Base-by-base conservation (phyloP, 2,329 filamentous ascomycete species). In the Nemania sp. region DNA sequence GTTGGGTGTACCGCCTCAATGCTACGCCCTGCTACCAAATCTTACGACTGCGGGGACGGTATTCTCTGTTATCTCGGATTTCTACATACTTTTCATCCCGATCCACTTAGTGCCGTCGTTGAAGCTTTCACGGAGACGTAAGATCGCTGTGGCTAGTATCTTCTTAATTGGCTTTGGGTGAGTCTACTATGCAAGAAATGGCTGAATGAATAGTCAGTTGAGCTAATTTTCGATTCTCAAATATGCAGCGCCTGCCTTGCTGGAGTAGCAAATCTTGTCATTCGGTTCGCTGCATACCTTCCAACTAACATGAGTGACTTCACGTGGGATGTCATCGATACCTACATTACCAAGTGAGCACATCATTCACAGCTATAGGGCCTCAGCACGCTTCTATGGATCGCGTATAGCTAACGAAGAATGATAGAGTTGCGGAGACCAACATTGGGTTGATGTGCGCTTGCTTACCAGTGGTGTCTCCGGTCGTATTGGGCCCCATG, bases 11-110 rank as follows among this genome's bases (percentile, higher is more conserved):
- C 31, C 30, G 3, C 17, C 23, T 2, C 48, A 31, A 22, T 56
- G 52, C 33, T n/a, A n/a, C 7, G 9, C 6, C 6, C 23, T 40
- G 14, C 20, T 46, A 24, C 36, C 45, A 1, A 15, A 30, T 11
- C 15, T 48, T 23, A 45, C 50, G 26, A 56, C 45, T 8, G 48
- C 49, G 1, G 48, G 40, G 17, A 49, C 49, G 5, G 34, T 56
- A 19, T 59, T 56, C 28, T 51, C 49, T 3, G 49, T 56, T 2
- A 33, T 56, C 20, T 30, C 45, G 6, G 56, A 59, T 40, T 36
- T 59, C 26, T 59, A 59, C 39, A 54, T 59, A 15, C 31, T 59
- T 22, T 40, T 59, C 5, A 53, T 59, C 37, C 56, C 56, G 5
- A 15, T 59, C 8, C 49, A 59, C 19, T 26, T 56, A 23, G 6